A percentile compares a stretch with the other conserved stretches of the same genome.
Evolutionary conservation across 2,329 filamentous ascomycete genomes (phyloP).

Genomic region (Xylariaceae sp.): DNA sequence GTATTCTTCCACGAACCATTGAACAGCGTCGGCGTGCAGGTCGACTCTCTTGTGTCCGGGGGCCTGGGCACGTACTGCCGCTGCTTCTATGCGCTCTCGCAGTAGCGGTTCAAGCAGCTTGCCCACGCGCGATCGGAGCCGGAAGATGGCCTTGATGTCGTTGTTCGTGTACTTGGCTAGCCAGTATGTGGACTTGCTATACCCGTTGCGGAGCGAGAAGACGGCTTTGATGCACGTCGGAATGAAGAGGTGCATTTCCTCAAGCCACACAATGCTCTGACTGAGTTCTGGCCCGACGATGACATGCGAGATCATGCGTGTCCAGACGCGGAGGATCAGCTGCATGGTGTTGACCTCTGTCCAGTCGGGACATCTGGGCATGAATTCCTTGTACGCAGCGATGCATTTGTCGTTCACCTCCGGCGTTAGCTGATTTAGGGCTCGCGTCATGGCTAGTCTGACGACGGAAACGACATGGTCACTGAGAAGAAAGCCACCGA

Average conservation of each 20-base stretch:
- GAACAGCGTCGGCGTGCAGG: not conserved
- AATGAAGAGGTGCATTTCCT: not conserved
- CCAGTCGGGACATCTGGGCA: not conserved
- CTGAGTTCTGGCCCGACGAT: not conserved
- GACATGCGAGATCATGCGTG: not conserved
- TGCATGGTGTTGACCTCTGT: not conserved
- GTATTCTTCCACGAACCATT: not conserved
- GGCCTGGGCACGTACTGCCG: not conserved
- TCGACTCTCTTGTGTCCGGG: not conserved
- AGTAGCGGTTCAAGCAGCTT: not conserved
- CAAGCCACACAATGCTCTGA: not conserved
- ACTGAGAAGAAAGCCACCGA: not conserved
- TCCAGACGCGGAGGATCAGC: not conserved
- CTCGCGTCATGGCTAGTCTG: not conserved
- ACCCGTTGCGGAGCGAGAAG: not conserved
- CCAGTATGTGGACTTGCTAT: not conserved
- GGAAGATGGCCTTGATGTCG: not conserved
- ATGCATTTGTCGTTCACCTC: not conserved
- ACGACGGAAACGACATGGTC: not conserved
- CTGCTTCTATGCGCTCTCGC: not conserved
- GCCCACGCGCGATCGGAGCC: not conserved
- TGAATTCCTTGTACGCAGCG: not conserved
- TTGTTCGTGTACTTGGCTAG: not conserved
- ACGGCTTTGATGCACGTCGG: conserved; percentile 1
- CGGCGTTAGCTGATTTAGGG: not conserved